A percentile compares a stretch with the other conserved stretches of the same genome.
Conservation (phyloP, 2,329 filamentous ascomycete species). For the Elsinoe ampelina region DNA sequence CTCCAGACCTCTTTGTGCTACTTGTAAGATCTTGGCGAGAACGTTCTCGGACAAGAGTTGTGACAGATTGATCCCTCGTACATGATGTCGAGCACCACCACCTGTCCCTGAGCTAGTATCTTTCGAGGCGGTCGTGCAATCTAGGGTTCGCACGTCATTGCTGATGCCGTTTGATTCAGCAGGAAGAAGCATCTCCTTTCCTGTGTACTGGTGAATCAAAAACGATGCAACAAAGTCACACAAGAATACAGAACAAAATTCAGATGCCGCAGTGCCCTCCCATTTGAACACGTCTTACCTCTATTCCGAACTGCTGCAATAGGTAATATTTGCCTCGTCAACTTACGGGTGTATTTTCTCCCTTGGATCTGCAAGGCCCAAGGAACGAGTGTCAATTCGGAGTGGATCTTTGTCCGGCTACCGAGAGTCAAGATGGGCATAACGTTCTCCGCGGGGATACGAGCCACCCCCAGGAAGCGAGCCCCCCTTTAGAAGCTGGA, state of each 20-base stretch:
- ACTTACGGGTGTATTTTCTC: not conserved
- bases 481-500: too few relatives aligned
- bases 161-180: not conserved
- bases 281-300: not conserved
- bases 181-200: not conserved
- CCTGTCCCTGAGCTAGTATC: not conserved
- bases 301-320: not conserved
- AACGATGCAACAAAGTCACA: not conserved
- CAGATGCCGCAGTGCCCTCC: not conserved
- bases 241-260: not conserved
- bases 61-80: not conserved
- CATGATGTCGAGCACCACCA: not conserved
- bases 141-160: not conserved
- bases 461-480: too few relatives aligned
- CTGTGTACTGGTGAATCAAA: not conserved
- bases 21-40: not conserved
- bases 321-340: not conserved
- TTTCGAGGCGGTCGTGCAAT: not conserved
- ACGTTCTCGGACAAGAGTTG: not conserved
- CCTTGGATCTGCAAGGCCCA: not conserved
- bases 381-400: not conserved
- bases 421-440: not conserved
- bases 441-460: too few relatives aligned
- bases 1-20: not conserved
- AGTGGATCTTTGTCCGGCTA: slow-evolving; percentile 1